Base-by-base conservation (phyloP, 805 yeast genomes). In the Myxozyma geophila region DNA sequence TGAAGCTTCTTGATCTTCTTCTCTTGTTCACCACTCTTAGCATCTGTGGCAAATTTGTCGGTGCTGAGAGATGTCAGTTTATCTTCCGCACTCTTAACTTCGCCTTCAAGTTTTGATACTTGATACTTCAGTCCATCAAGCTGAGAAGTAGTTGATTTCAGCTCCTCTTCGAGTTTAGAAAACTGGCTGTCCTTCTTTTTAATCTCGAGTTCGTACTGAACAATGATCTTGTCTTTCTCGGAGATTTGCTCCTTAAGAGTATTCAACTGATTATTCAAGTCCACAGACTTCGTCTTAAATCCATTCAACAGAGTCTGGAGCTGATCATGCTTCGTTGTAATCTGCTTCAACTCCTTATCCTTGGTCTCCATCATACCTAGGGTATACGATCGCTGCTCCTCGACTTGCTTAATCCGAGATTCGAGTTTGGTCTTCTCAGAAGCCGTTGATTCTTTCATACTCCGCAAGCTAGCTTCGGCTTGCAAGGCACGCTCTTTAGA, bases 201-300 rank as follows among this genome's bases (percentile, higher is more conserved):
- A 35, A 72, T 64, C 23, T 68, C 73, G 1, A 65, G 71, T 6
- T 72, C 69, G 2, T 79, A 64, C 12, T 75, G 74, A 1, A 67
- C 66, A 17, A 70, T 72, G 33, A 77, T 55, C 10, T 58, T 58
- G 9, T 69, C 59, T 6, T 76, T 61, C n/a, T 68, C 65, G 0
- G 76, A 64, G 17, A 50, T 28, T 36, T 37, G 35, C 47, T 36
- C 21, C 5, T 67, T 67, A 19, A 78, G 72, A 4, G 73, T 74
- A 4, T 67, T 64, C 56, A 80, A 78, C 2, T 77, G 73, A 2
- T 73, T 67, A 54, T 79, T 75, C 43, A 79, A 67, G 1, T 56
- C 62, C 1, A 70, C 63, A 1, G 76, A 64, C 12, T 68, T 70
- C 36, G 67, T 41, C 44, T 69, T 71, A 1, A 73, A 66, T 1